These are phyloP conservation scores for Gossypium davidsonii DNA, from an alignment of 441 rosid species.

Conservation along the genomic window DNA sequence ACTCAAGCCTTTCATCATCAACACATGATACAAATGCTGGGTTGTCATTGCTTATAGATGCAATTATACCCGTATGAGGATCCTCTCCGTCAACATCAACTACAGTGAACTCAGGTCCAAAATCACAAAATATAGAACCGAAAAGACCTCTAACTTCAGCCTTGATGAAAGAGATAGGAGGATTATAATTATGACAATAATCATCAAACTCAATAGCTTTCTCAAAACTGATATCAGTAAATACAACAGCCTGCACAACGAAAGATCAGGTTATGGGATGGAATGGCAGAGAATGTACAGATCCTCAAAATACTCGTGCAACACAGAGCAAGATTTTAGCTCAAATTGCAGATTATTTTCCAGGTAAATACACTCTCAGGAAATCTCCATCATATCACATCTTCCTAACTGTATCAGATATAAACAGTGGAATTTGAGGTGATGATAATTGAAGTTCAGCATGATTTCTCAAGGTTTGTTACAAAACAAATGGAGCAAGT, in stretches of 20 bases:
- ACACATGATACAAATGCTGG: constrained; percentile 80
- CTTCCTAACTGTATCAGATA: background rate
- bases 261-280: background rate
- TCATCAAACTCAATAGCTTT: constrained; percentile 77
- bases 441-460: background rate
- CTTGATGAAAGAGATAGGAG: constrained; percentile 82
- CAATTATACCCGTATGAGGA: constrained; percentile 85
- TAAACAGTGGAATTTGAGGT: background rate
- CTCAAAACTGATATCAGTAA: constrained; percentile 60
- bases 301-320: background rate
- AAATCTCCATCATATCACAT: background rate
- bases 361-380: background rate
- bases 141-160: constrained; percentile 95
- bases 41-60: constrained; percentile 88
- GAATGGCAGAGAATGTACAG: background rate
- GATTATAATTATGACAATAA: constrained; percentile 69
- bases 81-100: constrained; percentile 92
- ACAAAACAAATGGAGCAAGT: background rate
- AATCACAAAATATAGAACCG: constrained; percentile 89
- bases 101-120: constrained; percentile 85
- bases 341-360: background rate
- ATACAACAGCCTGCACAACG: constrained; percentile 70
- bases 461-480: constrained; percentile 1
- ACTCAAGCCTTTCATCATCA: constrained; percentile 94
- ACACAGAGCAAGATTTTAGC: constrained; percentile 1